Evolutionary conservation across 1,284 basidiomycete species (phyloP), one percentile per base, ranked within the genome.

Genomic region (Heterobasidion parviporum): DNA sequence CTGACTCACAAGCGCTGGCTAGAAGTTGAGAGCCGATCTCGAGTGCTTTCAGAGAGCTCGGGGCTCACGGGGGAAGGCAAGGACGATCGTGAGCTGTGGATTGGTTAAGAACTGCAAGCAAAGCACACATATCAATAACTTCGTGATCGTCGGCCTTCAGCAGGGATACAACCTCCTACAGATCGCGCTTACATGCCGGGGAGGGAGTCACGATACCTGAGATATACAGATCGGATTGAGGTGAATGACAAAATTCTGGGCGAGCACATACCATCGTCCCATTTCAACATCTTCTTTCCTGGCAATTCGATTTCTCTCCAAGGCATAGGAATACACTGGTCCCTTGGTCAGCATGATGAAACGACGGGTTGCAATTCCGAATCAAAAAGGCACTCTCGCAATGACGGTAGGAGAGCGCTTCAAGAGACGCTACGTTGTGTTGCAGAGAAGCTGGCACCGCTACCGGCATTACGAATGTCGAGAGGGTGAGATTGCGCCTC

Each of bases 121-220:
- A 50, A 16, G 62, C 73, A 33, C 59, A 75, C 74, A 82, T 78
- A 45, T 72, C 65, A 18, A 81, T 68, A 20, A 81, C 75, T 49
- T 80, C 74, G 61, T 86, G 79, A 2, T 81, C 83, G 16, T 70
- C 68, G 53, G 70, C 62, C 38, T 66, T 56, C 15, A 88, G 68
- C 0, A 75, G 75, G 3, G 74, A 70, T 2, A 80, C 75, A 10
- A 78, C 74, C 54, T 74, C 73, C n/a, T 68, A 54, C 6, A 89
- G 72, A 0, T 83, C 85, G 45, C 87, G 72, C 35, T 68, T 66
- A 60, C 76, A 80, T 2, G 85, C 82, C 0, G 86, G 85, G 8
- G 81, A 80, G 0, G 82, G 77, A 53, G 74, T 63, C 20, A 79
- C 70, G 50, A 83, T 68, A 26, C 75, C 76, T 76, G 54, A 26